phyloP scores from a whole-genome alignment of 352 stramenopile genomes.

The Peronosclerospora sorghi region DNA sequence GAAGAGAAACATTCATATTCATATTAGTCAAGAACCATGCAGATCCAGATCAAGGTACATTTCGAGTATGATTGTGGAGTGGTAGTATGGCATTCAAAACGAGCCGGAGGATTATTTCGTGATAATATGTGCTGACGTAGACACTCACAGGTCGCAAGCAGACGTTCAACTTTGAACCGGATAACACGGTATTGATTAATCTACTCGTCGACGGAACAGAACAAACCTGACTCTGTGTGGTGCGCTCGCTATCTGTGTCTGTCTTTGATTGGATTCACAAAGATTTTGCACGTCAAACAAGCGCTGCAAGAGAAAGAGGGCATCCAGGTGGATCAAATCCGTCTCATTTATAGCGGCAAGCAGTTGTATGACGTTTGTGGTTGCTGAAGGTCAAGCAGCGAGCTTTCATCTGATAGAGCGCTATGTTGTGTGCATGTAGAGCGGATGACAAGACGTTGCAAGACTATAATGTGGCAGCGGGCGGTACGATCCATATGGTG shows the following conservation, averaged over 20 bases:
- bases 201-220: too few species aligned
- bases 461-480: slow-evolving; percentile 94
- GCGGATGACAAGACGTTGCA: slow-evolving; percentile 94
- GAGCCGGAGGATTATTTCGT: background rate
- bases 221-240: too few species aligned
- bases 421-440: slow-evolving; percentile 17
- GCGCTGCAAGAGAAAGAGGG: slow-evolving; percentile 97
- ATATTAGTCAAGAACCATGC: slow-evolving; percentile 26
- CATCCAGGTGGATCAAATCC: slow-evolving; percentile 84
- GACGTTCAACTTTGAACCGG: slow-evolving; percentile 84
- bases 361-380: slow-evolving; percentile 66
- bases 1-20: too few species aligned
- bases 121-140: slow-evolving; percentile 17
- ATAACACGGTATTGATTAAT: slow-evolving; percentile 52
- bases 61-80: background rate
- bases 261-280: background rate
- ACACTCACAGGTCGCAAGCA: slow-evolving; percentile 82
- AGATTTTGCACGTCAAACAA: slow-evolving; percentile 96
- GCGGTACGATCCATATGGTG: slow-evolving; percentile 98
- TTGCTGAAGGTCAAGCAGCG: background rate
- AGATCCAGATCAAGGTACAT: slow-evolving; percentile 80
- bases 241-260: too few species aligned
- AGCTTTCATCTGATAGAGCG: background rate
- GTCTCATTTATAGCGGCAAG: slow-evolving; percentile 97
- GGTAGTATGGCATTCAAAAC: background rate